Evolutionary conservation across 2,329 filamentous ascomycete species (phyloP).

Genomic region (Cladosporium sp.): DNA sequence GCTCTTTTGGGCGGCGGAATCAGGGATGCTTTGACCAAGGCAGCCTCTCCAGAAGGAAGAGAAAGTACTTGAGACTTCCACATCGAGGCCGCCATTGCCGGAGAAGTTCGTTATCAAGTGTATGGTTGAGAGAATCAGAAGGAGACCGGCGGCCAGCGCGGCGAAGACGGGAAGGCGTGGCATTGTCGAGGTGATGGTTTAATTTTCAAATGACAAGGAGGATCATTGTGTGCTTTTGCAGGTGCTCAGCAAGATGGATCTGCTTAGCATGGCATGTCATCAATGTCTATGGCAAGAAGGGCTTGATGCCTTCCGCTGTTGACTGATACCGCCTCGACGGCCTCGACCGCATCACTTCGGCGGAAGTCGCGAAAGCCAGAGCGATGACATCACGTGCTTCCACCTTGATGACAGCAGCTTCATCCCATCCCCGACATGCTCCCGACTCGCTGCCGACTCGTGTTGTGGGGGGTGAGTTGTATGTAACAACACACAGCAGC

Average conservation of each 20-base stretch:
- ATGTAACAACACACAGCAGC: too few species aligned
- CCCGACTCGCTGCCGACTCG: too few species aligned
- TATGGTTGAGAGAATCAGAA: conserved; percentile 18
- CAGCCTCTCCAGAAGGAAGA: background rate
- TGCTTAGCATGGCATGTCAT: too few species aligned
- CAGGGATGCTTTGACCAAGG: background rate
- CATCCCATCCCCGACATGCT: too few species aligned
- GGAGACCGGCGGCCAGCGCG: conserved; percentile 17
- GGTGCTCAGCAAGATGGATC: background rate
- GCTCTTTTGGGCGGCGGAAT: background rate
- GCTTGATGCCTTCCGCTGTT: too few species aligned
- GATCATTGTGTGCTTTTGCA: background rate
- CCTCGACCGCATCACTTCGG: background rate
- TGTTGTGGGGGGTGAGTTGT: too few species aligned
- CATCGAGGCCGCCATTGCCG: background rate
- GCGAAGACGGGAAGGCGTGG: conserved; percentile 3
- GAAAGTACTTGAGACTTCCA: background rate
- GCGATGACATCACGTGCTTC: conserved; percentile 7
- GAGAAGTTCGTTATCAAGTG: conserved; percentile 14
- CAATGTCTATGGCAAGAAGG: too few species aligned
- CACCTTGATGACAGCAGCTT: conserved; percentile 3
- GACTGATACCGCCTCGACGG: too few species aligned
- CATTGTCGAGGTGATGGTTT: background rate
- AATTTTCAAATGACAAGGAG: background rate
- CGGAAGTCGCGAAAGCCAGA: background rate